phyloP scores from a whole-genome alignment of 257 asterid species.

The Fraxinus quadrangulata region DNA sequence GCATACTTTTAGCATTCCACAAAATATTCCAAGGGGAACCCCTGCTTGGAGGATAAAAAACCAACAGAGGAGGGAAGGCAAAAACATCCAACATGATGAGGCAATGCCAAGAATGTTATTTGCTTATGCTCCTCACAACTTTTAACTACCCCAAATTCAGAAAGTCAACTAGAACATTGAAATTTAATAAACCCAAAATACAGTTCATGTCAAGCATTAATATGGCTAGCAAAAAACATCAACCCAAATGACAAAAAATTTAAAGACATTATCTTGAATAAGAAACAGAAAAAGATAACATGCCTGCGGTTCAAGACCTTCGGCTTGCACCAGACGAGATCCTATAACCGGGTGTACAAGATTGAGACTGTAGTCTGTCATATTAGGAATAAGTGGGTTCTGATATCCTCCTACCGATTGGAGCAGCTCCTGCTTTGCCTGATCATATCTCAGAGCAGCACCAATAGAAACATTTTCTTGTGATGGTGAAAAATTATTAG shows the following conservation, averaged over 20 bases:
- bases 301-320: constrained; percentile 48
- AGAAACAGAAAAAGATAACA: constrained; percentile 13
- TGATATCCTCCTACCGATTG: constrained; percentile 39
- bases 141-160: constrained; percentile 10
- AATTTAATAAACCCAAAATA: not conserved
- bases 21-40: not conserved
- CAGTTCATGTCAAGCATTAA: constrained; percentile 1
- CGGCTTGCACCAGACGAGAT: constrained; percentile 39
- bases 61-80: not conserved
- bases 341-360: constrained; percentile 41
- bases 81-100: not conserved
- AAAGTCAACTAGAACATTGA: constrained; percentile 4
- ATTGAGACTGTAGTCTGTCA: constrained; percentile 46
- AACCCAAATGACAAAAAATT: not conserved
- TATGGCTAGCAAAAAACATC: not conserved
- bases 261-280: constrained; percentile 8
- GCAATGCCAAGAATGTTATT: not conserved
- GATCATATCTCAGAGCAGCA: constrained; percentile 34
- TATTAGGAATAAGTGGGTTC: constrained; percentile 40
- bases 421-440: constrained; percentile 37
- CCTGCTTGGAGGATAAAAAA: not conserved
- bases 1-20: not conserved
- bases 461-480: constrained; percentile 38
- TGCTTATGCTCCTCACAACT: not conserved
- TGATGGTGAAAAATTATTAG: constrained; percentile 27